Percentiles rank a stretch among this genome's conserved stretches.
phyloP scores from a whole-genome alignment of 2,329 filamentous ascomycete genomes.

The Penicillium sp. region DNA sequence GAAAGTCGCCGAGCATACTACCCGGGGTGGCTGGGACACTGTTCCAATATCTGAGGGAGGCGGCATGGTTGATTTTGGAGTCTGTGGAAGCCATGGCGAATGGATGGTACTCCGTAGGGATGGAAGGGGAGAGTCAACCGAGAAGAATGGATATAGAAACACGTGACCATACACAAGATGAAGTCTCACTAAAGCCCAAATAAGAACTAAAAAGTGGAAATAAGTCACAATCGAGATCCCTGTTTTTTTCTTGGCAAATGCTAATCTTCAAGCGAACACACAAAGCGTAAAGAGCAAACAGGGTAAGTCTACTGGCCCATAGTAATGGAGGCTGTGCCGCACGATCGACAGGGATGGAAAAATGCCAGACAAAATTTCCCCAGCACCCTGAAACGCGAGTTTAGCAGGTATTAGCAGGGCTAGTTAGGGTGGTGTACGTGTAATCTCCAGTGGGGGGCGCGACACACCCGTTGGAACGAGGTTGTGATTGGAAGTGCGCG shows the following conservation, averaged over 20 bases:
- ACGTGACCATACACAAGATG: not conserved
- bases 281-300: too few relatives aligned
- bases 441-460: not conserved
- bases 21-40: constrained; percentile 39
- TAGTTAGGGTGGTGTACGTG: constrained; percentile 4
- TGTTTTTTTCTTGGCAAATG: not conserved
- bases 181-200: not conserved
- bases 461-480: not conserved
- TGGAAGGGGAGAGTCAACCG: not conserved
- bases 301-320: too few relatives aligned
- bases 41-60: constrained; percentile 44
- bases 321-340: constrained; percentile 3
- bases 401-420: too few relatives aligned
- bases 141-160: not conserved
- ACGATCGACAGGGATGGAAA: constrained; percentile 11
- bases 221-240: not conserved
- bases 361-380: not conserved
- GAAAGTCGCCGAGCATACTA: constrained; percentile 66
- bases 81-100: constrained; percentile 4
- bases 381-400: constrained; percentile 2
- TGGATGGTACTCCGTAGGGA: not conserved
- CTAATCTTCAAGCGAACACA: not conserved
- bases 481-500: constrained; percentile 8
- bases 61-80: constrained; percentile 36
- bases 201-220: not conserved